Evolutionary conservation across 768 basidiomycete genomes (phyloP).

Genomic region (Russula vinacea): DNA sequence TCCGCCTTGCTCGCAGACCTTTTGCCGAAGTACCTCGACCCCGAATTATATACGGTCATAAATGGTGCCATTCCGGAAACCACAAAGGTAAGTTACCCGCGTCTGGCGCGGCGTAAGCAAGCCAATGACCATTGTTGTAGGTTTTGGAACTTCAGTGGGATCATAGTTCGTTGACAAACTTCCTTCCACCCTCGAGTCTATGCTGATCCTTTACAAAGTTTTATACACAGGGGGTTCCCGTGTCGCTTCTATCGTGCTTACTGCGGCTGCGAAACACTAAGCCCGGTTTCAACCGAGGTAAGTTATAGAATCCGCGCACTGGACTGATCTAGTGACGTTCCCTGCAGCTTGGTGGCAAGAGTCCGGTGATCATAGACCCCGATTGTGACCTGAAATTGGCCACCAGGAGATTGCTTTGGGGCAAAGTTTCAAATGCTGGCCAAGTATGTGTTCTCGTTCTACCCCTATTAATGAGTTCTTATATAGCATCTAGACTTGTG

Average conservation of each 20-base stretch:
- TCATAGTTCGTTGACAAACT: slow-evolving; percentile 45
- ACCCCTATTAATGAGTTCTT: not conserved
- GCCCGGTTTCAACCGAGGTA: slow-evolving; percentile 62
- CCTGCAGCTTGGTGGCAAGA: slow-evolving; percentile 64
- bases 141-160: slow-evolving; percentile 71
- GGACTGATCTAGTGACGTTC: not conserved
- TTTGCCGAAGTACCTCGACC: slow-evolving; percentile 38
- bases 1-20: slow-evolving; percentile 34
- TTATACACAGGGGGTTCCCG: slow-evolving; percentile 59
- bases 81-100: slow-evolving; percentile 30
- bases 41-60: slow-evolving; percentile 35
- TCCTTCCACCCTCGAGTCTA: slow-evolving; percentile 21
- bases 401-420: slow-evolving; percentile 76
- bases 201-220: slow-evolving; percentile 38
- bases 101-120: not conserved
- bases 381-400: slow-evolving; percentile 60
- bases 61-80: slow-evolving; percentile 39
- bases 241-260: slow-evolving; percentile 63
- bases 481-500: slow-evolving; percentile 52
- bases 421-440: slow-evolving; percentile 72
- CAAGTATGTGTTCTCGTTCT: slow-evolving; percentile 34
- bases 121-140: slow-evolving; percentile 36
- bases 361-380: slow-evolving; percentile 71
- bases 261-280: slow-evolving; percentile 76
- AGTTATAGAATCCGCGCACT: not conserved